phyloP scores from a whole-genome alignment of 805 yeast species.

The Ogataea salicorniae region DNA sequence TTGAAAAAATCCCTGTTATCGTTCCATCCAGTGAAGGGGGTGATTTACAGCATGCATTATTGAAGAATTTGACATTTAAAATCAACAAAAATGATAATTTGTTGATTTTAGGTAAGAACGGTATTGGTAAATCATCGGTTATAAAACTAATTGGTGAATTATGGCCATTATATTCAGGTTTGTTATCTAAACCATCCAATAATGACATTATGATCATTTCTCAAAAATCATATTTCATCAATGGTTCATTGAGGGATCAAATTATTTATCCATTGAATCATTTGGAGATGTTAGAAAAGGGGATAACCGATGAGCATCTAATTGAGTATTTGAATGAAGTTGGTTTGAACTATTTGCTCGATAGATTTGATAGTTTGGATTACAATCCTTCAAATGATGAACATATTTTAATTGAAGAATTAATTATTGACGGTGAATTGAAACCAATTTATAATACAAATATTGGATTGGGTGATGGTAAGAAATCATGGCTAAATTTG shows the following conservation, averaged over 20 bases:
- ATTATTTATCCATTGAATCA: conserved; percentile 81
- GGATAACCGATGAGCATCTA: conserved; percentile 65
- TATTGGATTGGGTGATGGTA: conserved; percentile 25
- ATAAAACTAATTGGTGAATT: conserved; percentile 79
- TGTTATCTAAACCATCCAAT: conserved; percentile 69
- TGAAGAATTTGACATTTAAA: conserved; percentile 59
- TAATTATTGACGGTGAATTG: conserved; percentile 23
- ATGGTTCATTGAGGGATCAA: conserved; percentile 85
- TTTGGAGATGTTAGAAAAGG: conserved; percentile 68
- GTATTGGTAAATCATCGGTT: conserved; percentile 85
- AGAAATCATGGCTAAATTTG: conserved; percentile 70
- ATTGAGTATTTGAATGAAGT: conserved; percentile 67
- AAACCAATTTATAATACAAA: conserved; percentile 24
- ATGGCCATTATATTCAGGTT: conserved; percentile 87
- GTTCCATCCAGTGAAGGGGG: conserved; percentile 63
- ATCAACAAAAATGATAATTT: conserved; percentile 61
- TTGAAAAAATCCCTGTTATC: conserved; percentile 77
- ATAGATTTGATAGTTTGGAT: conserved; percentile 52
- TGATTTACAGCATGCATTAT: conserved; percentile 42
- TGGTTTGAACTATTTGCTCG: conserved; percentile 71
- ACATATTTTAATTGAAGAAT: conserved; percentile 20
- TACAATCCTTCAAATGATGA: conserved; percentile 30
- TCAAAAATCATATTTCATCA: conserved; percentile 77
- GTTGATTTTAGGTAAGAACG: conserved; percentile 80
- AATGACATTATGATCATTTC: conserved; percentile 74